Conservation (phyloP, 192 early-diverging fungal genomes). For the Diversispora epigaea region DNA sequence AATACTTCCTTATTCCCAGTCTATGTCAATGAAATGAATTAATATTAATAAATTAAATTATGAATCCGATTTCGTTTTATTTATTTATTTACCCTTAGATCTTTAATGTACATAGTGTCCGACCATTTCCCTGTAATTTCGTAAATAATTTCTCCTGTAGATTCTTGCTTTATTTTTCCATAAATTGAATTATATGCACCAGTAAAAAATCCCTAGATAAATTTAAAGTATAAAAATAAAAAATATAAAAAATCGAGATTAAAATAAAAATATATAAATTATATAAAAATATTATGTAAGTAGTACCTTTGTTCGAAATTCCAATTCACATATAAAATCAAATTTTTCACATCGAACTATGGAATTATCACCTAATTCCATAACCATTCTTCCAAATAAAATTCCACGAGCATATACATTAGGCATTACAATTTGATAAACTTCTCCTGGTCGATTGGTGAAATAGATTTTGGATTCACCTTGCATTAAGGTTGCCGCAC, state of each 20-base stretch:
- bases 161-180: slow-evolving; percentile 79
- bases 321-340: slow-evolving; percentile 79
- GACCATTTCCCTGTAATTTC: slow-evolving; percentile 92
- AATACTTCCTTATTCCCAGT: slow-evolving; percentile 55
- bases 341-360: slow-evolving; percentile 68
- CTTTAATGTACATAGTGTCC: slow-evolving; percentile 63
- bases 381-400: slow-evolving; percentile 89
- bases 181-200: slow-evolving; percentile 77
- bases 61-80: too few species aligned
- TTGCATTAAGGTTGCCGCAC: slow-evolving; percentile 85
- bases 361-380: slow-evolving; percentile 88
- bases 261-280: background rate
- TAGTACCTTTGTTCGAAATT: slow-evolving; percentile 86
- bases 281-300: slow-evolving; percentile 25
- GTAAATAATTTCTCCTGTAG: slow-evolving; percentile 72
- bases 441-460: slow-evolving; percentile 65
- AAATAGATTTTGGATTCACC: slow-evolving; percentile 67
- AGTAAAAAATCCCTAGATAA: slow-evolving; percentile 64
- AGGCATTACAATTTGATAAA: slow-evolving; percentile 81
- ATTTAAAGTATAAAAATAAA: slow-evolving; percentile 11
- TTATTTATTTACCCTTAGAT: slow-evolving; percentile 32
- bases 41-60: background rate
- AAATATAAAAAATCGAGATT: background rate
- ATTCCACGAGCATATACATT: slow-evolving; percentile 94
- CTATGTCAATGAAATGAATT: slow-evolving; percentile 9